Evolutionary conservation across 805 yeast genomes (phyloP), one percentile per base, ranked within the genome.

Genomic region (Kluyveromyces aestuarii): DNA sequence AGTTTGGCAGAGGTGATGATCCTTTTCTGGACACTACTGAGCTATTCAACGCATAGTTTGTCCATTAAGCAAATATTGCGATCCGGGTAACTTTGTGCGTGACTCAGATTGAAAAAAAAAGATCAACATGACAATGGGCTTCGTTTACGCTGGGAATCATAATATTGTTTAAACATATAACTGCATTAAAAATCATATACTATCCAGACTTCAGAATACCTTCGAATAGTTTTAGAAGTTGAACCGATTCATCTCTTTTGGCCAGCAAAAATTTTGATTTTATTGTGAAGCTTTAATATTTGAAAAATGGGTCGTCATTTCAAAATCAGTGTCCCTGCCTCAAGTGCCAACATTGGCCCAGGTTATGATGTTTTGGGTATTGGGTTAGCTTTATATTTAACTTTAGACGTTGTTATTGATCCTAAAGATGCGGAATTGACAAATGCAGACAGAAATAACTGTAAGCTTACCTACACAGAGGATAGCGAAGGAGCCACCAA

Each of bases 281-380:
- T 30, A 10, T 30, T 30, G 4, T 5, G 14, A 11, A 11, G 8
- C 8, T 30, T 30, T 13, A 5, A 11, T 30, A 30, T 30, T 30
- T 19, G 27, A 14, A 27, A 36, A 17, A 75, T 71, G 80, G 55
- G 66, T 48, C 73, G 79, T 51, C 71, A 74, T 48, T 84, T 84
- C 66, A 66, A 64, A 41, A 77, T 87, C 56, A 80, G 78, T 48
- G 93, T 91, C 16, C 99, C 99, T 4, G 96, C 98, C 7, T 90
- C 98, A 6, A 86, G 96, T 45, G 99, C 99, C 60, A 93, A 93
- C 61, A 91, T 93, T 46, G 99, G 99, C 8, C 99, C 99, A 9
- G 99, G 99, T 1, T 93, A 91, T 62, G 99, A 93, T 67, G 99
- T 93, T 7, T 71, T 93, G 46, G 99, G 99, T 21, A 83, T 93